Percentiles rank a stretch among this genome's conserved stretches.
Evolutionary conservation across 345 rosid species (phyloP).

Genomic region (Arabidopsis arenosa): DNA sequence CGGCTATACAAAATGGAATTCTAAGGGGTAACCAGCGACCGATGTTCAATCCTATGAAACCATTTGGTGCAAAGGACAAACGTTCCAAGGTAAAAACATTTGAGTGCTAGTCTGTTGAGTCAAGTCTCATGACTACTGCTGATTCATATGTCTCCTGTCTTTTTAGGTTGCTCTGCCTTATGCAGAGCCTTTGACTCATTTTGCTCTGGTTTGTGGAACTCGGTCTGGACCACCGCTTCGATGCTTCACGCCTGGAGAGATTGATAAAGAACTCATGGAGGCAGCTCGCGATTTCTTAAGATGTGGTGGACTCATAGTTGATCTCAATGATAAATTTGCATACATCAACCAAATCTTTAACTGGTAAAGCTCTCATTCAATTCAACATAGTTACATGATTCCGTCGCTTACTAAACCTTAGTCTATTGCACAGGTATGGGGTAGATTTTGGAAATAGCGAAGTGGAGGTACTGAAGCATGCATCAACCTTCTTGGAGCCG

Average conservation of each 20-base stretch:
- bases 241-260: constrained; percentile 75
- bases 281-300: constrained; percentile 72
- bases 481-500: constrained; percentile 72
- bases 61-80: constrained; percentile 74
- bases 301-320: constrained; percentile 72
- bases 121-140: not conserved
- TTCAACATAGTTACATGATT: not conserved
- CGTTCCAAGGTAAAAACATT: constrained; percentile 55
- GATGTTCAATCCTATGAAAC: constrained; percentile 79
- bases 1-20: constrained; percentile 85
- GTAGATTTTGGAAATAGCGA: constrained; percentile 79
- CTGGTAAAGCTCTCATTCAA: constrained; percentile 53
- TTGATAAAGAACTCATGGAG: constrained; percentile 79
- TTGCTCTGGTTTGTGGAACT: constrained; percentile 75
- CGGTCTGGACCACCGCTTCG: constrained; percentile 85
- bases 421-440: constrained; percentile 56
- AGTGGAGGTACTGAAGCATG: constrained; percentile 77
- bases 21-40: constrained; percentile 80
- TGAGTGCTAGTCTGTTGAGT: not conserved
- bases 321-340: constrained; percentile 59
- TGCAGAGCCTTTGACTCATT: constrained; percentile 73
- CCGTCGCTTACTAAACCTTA: not conserved
- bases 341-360: constrained; percentile 66
- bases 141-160: constrained; percentile 10
- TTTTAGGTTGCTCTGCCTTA: constrained; percentile 71